Evolutionary conservation across 257 asterid species (phyloP).

Genomic region (Plantago ovata): DNA sequence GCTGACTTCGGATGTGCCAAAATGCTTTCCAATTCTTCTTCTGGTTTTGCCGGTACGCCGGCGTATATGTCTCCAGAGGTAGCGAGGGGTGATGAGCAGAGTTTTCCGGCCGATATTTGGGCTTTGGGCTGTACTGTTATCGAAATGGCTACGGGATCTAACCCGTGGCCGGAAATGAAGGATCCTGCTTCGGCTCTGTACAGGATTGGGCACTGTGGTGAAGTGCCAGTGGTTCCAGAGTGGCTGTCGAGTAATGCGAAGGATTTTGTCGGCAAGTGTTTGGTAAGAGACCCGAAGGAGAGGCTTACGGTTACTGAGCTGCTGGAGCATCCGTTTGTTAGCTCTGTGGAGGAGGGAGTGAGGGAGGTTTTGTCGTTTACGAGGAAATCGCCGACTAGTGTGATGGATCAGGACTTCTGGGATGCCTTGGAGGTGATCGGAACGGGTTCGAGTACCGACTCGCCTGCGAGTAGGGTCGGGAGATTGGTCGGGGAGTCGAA

Average conservation of each 20-base stretch:
- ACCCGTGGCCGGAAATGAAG: constrained; percentile 72
- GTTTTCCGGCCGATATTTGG: constrained; percentile 82
- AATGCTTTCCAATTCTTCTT: constrained; percentile 7
- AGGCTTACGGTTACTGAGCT: constrained; percentile 73
- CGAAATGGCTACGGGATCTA: constrained; percentile 81
- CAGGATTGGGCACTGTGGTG: constrained; percentile 58
- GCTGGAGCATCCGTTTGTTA: constrained; percentile 61
- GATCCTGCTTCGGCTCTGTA: constrained; percentile 68
- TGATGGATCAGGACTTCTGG: constrained; percentile 69
- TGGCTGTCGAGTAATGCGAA: constrained; percentile 46
- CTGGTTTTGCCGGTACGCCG: constrained; percentile 70
- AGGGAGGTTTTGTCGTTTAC: constrained; percentile 10
- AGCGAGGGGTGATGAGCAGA: constrained; percentile 75
- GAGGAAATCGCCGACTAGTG: constrained; percentile 68
- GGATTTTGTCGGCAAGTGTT: constrained; percentile 56
- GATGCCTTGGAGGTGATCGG: constrained; percentile 38
- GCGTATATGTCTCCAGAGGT: constrained; percentile 92
- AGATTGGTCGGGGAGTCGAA: constrained; percentile 25
- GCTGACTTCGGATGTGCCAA: constrained; percentile 83
- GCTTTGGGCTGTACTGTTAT: constrained; percentile 66
- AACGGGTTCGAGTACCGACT: constrained; percentile 19
- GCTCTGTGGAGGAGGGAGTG: background rate
- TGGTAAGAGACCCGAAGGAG: constrained; percentile 39
- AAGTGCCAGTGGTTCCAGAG: constrained; percentile 52
- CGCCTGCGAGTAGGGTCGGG: constrained; percentile 43